These are phyloP conservation scores for Blastocrithidia nonstop DNA, from an alignment of 208 protist species.

Conservation along the genomic window DNA sequence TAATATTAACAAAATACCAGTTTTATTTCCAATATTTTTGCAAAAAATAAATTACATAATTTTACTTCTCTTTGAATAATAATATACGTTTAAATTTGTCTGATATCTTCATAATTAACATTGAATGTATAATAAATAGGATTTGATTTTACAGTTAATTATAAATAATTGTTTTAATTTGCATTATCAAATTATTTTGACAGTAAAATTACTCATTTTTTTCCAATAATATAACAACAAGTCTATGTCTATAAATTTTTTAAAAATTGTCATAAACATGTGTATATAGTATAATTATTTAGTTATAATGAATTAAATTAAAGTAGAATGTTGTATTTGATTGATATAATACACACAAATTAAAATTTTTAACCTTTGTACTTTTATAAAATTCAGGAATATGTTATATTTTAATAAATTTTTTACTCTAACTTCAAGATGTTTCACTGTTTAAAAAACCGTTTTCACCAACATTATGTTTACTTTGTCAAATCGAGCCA, in stretches of 20 bases:
- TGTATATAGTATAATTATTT: not conserved
- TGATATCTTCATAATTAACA: too few species aligned
- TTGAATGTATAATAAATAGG: too few species aligned
- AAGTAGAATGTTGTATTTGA: not conserved
- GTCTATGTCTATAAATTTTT: too few species aligned
- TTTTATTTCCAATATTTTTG: not conserved
- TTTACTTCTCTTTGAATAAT: not conserved
- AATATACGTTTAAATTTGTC: too few species aligned
- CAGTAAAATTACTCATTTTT: too few species aligned
- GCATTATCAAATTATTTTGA: too few species aligned
- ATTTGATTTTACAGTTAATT: too few species aligned
- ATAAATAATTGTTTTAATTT: too few species aligned
- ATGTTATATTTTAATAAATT: not conserved
- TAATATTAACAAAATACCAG: too few species aligned
- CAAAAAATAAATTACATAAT: not conserved
- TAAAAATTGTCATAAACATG: not conserved
- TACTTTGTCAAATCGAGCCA: not conserved
- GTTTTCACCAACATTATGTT: not conserved
- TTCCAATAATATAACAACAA: too few species aligned
- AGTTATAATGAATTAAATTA: not conserved
- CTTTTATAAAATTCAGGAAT: too few species aligned
- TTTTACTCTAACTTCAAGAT: not conserved
- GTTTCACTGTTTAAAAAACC: not conserved
- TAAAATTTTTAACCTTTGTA: not conserved
- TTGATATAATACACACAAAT: not conserved